These are phyloP conservation scores for Neurospora sp. DNA, from an alignment of 495 filamentous ascomycete genomes.

Conservation along the genomic window DNA sequence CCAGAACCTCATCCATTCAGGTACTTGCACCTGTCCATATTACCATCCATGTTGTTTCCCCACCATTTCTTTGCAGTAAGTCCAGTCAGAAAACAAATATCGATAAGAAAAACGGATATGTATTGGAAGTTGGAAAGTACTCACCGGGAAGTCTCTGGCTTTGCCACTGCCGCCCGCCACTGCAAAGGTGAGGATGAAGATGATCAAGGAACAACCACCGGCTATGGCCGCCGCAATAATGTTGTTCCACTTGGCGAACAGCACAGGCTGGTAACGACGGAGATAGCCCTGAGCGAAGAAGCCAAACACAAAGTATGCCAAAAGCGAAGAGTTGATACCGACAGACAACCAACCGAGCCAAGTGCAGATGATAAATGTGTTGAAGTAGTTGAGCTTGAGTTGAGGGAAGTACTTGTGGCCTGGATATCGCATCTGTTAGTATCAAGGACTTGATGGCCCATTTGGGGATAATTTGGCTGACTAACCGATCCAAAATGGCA, in stretches of 20 bases:
- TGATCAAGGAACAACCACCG: conserved; percentile 38
- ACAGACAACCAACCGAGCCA: conserved; percentile 36
- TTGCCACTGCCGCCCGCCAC: conserved; percentile 38
- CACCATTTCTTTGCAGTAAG: neutral
- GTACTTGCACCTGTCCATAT: neutral
- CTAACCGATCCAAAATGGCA: conserved; percentile 30
- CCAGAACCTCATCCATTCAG: neutral
- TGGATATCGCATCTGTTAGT: conserved; percentile 23
- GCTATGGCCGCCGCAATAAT: conserved; percentile 43
- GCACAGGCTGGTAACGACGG: conserved; percentile 31
- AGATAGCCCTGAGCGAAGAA: conserved; percentile 43
- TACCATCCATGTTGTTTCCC: neutral
- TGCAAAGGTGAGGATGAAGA: conserved; percentile 49
- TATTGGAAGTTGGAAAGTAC: conserved; percentile 5
- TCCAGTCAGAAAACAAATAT: neutral
- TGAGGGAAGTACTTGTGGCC: conserved; percentile 13
- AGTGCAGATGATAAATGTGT: conserved; percentile 32
- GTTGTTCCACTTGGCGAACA: conserved; percentile 49
- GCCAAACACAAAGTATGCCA: conserved; percentile 22
- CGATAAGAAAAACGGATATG: neutral
- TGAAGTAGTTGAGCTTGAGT: conserved; percentile 17
- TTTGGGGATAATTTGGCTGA: conserved; percentile 26
- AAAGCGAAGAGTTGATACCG: conserved; percentile 32
- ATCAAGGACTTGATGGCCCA: conserved; percentile 14
- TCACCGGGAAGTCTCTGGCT: conserved; percentile 19